A percentile compares a stretch with the other conserved stretches of the same genome.
Conservation (phyloP, 768 basidiomycete species). For the Trametes villosa region DNA sequence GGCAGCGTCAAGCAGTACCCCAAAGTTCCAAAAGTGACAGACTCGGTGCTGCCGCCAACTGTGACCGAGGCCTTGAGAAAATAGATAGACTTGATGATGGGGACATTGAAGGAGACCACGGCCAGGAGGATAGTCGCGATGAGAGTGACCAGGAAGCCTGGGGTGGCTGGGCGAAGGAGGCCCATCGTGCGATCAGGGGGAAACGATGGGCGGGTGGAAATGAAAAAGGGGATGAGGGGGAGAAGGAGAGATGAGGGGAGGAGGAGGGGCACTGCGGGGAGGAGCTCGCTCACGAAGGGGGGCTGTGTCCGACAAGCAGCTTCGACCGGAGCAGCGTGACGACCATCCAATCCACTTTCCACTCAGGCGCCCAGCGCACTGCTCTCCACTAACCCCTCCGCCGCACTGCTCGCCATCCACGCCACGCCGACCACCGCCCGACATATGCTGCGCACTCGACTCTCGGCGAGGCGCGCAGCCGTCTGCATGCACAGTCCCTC, state of each 20-base stretch:
- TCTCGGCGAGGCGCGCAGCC: too few relatives aligned
- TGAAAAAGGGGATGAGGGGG: background rate
- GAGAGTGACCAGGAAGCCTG: conserved; percentile 85
- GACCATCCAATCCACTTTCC: background rate
- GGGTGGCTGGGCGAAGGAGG: conserved; percentile 81
- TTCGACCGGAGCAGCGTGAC: conserved; percentile 11
- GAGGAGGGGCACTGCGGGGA: background rate
- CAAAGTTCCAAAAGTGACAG: conserved; percentile 84
- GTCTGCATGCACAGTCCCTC: too few relatives aligned
- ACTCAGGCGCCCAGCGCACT: background rate
- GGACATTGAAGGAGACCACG: conserved; percentile 89
- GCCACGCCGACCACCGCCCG: background rate
- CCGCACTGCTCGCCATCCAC: background rate
- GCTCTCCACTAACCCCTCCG: background rate
- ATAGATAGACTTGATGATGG: conserved; percentile 85
- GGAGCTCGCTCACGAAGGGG: background rate
- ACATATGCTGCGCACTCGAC: too few relatives aligned
- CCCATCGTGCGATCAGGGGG: conserved; percentile 47
- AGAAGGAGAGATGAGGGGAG: background rate
- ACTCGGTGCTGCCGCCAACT: conserved; percentile 51
- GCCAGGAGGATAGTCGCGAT: conserved; percentile 79
- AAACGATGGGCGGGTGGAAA: conserved; percentile 7
- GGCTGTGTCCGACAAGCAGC: conserved; percentile 1
- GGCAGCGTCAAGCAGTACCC: conserved; percentile 79
- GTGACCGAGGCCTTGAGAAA: conserved; percentile 80